Percentiles rank a stretch among this genome's conserved stretches.
Conservation (phyloP, 345 rosid species). For the Moricandia arvensis region DNA sequence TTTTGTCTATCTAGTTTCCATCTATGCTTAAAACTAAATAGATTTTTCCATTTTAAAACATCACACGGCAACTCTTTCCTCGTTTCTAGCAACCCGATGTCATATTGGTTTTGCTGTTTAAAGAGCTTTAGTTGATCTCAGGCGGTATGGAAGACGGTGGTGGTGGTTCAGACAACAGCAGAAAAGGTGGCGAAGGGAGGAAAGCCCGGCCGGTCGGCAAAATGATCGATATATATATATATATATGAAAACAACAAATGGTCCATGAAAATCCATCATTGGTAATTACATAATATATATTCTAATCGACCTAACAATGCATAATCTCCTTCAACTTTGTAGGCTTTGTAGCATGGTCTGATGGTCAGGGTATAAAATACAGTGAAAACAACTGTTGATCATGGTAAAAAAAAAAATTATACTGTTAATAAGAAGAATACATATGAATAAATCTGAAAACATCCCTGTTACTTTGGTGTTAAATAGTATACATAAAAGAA, state of each 20-base stretch:
- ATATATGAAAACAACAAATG: neutral
- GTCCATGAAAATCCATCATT: neutral
- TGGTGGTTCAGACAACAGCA: neutral
- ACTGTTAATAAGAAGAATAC: neutral
- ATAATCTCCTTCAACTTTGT: conserved; percentile 9
- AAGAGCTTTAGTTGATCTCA: neutral
- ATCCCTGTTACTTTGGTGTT: no score
- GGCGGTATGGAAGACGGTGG: neutral
- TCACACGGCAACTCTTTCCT: neutral
- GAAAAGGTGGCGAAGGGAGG: neutral
- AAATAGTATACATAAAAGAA: no score
- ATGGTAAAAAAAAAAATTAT: neutral
- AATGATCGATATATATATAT: neutral
- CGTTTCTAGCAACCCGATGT: conserved; percentile 1
- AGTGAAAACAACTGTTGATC: neutral
- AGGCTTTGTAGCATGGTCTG: neutral
- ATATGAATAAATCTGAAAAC: no score
- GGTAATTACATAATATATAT: neutral
- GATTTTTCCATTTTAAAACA: neutral
- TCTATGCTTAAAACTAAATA: neutral
- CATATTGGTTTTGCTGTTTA: neutral
- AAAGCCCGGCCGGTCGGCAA: neutral
- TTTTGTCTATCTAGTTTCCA: neutral
- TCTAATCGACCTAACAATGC: neutral
- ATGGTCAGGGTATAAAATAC: neutral